These are phyloP conservation scores for Pythium grandisporangium DNA, from an alignment of 352 stramenopile genomes.

Conservation along the genomic window DNA sequence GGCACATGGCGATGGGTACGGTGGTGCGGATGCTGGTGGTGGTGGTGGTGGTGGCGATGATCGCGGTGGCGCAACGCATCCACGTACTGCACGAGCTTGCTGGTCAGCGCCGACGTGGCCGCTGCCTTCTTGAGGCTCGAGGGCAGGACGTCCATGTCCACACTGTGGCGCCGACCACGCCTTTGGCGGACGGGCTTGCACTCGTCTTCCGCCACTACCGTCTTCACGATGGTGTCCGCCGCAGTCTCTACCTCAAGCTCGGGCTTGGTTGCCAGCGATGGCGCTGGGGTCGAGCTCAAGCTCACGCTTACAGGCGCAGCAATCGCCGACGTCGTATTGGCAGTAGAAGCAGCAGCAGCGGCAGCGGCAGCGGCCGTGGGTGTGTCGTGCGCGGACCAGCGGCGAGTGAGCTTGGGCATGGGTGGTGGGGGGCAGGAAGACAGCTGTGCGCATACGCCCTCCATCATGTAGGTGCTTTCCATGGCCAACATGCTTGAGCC, in stretches of 20 bases:
- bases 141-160: conserved; percentile 19
- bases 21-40: conserved; percentile 3
- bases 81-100: conserved; percentile 49
- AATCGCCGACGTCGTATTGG: not conserved
- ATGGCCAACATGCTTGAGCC: no score
- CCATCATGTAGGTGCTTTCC: no score
- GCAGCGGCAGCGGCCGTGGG: not conserved
- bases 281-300: not conserved
- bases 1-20: not conserved
- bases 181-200: conserved; percentile 8
- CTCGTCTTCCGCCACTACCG: no score
- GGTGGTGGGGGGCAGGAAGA: no score
- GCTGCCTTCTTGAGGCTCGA: conserved; percentile 52
- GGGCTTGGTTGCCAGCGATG: no score
- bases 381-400: conserved; percentile 12
- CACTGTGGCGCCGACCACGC: conserved; percentile 12
- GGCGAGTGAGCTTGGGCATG: no score
- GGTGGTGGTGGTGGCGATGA: not conserved
- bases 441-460: no score
- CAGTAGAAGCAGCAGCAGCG: not conserved
- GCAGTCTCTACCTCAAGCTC: no score
- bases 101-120: conserved; percentile 22
- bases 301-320: no score
- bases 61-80: no score
- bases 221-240: no score